phyloP scores from a whole-genome alignment of 257 asterid species.

The Primulina tabacum region DNA sequence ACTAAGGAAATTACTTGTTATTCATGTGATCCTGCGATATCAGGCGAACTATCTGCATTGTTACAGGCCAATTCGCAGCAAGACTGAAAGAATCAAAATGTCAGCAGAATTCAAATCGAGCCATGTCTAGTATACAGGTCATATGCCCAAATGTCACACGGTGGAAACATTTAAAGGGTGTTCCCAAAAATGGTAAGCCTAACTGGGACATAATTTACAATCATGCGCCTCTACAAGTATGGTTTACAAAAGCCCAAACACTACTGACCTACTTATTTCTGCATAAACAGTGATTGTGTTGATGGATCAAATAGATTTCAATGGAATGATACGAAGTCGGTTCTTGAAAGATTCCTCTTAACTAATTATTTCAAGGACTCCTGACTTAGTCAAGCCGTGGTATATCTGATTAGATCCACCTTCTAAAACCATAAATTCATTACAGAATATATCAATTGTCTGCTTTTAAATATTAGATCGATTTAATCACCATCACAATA shows the following conservation, averaged over 20 bases:
- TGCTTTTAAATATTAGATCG: not conserved
- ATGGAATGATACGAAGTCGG: not conserved
- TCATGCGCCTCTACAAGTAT: not conserved
- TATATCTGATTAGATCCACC: not conserved
- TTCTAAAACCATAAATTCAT: not conserved
- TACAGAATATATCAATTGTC: not conserved
- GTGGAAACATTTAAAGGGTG: not conserved
- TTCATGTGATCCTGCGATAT: slow-evolving; percentile 91
- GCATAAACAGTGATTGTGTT: no score
- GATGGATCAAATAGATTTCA: no score
- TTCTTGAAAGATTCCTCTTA: not conserved
- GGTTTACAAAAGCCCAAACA: not conserved
- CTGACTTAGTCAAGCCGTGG: not conserved
- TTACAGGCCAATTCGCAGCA: slow-evolving; percentile 89
- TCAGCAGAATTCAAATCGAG: not conserved
- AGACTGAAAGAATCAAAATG: slow-evolving; percentile 46
- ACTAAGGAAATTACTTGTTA: slow-evolving; percentile 59
- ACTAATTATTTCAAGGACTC: not conserved
- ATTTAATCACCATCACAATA: not conserved
- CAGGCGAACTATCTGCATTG: slow-evolving; percentile 79
- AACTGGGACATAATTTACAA: not conserved
- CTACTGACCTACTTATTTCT: not conserved
- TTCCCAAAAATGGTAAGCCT: no score
- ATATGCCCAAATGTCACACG: not conserved
- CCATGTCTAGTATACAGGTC: not conserved